Evolutionary conservation across 345 rosid genomes (phyloP).

Genomic region (Aquilaria malaccensis): DNA sequence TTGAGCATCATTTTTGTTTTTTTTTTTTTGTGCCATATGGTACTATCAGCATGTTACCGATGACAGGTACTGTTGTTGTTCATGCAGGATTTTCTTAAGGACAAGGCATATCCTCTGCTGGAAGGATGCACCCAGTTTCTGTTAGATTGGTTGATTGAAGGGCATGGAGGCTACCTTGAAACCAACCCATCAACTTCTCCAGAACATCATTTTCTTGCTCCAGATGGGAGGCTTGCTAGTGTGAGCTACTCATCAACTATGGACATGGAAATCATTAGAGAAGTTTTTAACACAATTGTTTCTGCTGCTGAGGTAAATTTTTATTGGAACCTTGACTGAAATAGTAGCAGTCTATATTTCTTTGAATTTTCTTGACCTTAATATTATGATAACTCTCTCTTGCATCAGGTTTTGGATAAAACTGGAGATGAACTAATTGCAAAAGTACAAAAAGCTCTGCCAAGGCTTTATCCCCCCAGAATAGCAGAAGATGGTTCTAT

Average conservation of each 20-base stretch:
- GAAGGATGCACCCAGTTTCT: slow-evolving; percentile 78
- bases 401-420: slow-evolving; percentile 47
- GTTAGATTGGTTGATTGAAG: slow-evolving; percentile 90
- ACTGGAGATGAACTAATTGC: slow-evolving; percentile 37
- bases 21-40: too few species aligned
- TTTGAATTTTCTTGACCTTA: too few species aligned
- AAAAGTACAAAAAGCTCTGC: slow-evolving; percentile 44
- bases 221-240: slow-evolving; percentile 71
- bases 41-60: too few species aligned
- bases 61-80: too few species aligned
- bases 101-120: slow-evolving; percentile 72
- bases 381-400: background rate
- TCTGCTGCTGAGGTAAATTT: slow-evolving; percentile 76
- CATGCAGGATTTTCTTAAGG: slow-evolving; percentile 62
- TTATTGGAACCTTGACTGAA: background rate
- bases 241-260: slow-evolving; percentile 96
- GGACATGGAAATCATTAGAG: slow-evolving; percentile 82
- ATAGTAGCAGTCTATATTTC: too few species aligned
- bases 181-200: slow-evolving; percentile 98
- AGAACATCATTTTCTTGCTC: slow-evolving; percentile 74
- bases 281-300: slow-evolving; percentile 60
- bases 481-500: slow-evolving; percentile 65
- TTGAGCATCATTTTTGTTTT: too few species aligned
- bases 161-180: slow-evolving; percentile 62
- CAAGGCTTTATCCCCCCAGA: slow-evolving; percentile 57